A percentile compares a stretch with the other conserved stretches of the same genome.
Evolutionary conservation across 176 grass and related monocot genomes (phyloP).

Genomic region (Avena atlantica): DNA sequence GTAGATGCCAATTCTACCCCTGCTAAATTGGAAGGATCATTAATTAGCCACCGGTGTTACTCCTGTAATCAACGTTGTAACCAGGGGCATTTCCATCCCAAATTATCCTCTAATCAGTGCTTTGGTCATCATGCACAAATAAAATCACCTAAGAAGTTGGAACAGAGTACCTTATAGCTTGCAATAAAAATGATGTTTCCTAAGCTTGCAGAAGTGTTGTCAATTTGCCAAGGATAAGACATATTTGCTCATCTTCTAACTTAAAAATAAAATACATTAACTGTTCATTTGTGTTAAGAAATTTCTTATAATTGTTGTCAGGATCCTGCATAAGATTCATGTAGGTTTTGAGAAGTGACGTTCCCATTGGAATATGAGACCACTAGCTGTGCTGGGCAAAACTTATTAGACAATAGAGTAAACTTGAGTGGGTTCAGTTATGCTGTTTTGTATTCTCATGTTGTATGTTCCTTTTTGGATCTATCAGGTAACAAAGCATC

Average conservation of each 20-base stretch:
- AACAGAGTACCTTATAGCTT: constrained; percentile 5
- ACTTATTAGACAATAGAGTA: not conserved
- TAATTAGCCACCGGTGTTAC: not conserved
- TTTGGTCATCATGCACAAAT: not conserved
- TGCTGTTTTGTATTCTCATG: not conserved
- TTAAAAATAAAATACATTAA: not conserved
- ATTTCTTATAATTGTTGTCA: not conserved
- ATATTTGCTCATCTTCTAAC: not conserved
- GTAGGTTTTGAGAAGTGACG: not conserved
- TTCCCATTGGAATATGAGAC: not conserved
- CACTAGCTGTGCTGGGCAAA: not conserved
- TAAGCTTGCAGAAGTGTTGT: constrained; percentile 7
- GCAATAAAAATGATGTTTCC: constrained; percentile 10
- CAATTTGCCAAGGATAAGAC: not conserved
- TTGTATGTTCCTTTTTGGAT: constrained; percentile 31
- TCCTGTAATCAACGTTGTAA: not conserved
- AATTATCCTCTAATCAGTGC: not conserved
- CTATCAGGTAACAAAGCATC: constrained; percentile 81
- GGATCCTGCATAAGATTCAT: not conserved
- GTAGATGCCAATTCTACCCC: not conserved
- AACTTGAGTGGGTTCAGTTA: constrained; percentile 14
- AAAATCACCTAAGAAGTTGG: not conserved
- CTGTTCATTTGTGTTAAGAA: constrained; percentile 15
- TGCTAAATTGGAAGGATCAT: not conserved
- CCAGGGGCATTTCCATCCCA: not conserved